A percentile compares a stretch with the other conserved stretches of the same genome.
Evolutionary conservation across 2,329 filamentous ascomycete genomes (phyloP).

Genomic region (Sporothrix phasma): DNA sequence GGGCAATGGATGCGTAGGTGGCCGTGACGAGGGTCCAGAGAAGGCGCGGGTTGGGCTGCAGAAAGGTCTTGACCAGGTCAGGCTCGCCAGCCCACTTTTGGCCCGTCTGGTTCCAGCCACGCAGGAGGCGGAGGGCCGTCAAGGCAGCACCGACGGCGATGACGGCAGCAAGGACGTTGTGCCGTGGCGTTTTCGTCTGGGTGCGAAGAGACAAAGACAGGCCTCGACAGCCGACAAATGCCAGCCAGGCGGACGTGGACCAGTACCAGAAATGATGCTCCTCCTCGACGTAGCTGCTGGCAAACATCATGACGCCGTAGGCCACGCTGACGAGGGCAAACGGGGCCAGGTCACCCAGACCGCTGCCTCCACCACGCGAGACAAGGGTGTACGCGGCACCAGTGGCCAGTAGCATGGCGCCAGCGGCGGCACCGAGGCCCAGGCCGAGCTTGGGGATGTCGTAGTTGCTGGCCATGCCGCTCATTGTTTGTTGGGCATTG

Average conservation of each 20-base stretch:
- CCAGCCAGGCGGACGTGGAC: constrained; percentile 62
- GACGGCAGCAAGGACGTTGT: background rate
- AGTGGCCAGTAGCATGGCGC: constrained; percentile 34
- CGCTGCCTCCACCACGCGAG: constrained; percentile 5
- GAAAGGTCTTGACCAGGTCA: constrained; percentile 68
- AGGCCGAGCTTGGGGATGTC: constrained; percentile 53
- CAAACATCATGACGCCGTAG: constrained; percentile 91
- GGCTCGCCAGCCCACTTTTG: constrained; percentile 90
- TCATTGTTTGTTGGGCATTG: constrained; percentile 69
- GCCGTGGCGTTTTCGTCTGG: background rate
- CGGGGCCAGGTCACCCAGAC: constrained; percentile 26
- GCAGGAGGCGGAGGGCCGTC: constrained; percentile 52
- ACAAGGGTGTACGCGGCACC: constrained; percentile 24
- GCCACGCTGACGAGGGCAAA: constrained; percentile 44
- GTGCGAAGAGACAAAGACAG: constrained; percentile 19
- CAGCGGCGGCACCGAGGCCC: constrained; percentile 32
- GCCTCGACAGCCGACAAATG: constrained; percentile 40
- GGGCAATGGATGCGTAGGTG: constrained; percentile 55
- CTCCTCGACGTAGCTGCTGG: constrained; percentile 94
- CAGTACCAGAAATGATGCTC: constrained; percentile 99
- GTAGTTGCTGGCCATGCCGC: constrained; percentile 87
- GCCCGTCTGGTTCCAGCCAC: constrained; percentile 92
- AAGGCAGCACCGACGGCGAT: constrained; percentile 39
- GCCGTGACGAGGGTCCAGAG: constrained; percentile 66
- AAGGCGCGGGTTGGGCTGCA: constrained; percentile 51